Base-by-base conservation (phyloP, 2,329 filamentous ascomycete genomes). In the Thielaviopsis euricoi region DNA sequence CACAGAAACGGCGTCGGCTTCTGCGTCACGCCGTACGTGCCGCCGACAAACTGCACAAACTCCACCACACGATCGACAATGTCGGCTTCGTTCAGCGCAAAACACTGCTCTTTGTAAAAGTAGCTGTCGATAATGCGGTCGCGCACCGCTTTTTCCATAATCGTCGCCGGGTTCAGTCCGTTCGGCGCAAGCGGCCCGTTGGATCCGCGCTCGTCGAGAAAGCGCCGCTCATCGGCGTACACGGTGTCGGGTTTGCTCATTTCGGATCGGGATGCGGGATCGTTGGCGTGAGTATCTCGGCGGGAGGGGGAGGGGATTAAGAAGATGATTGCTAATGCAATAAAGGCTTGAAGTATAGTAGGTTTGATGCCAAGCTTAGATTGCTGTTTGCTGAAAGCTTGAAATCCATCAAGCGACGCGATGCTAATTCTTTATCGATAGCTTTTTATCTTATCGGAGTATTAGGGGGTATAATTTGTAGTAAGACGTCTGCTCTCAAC, bases 71-170 rank as follows among this genome's bases (percentile, higher is more conserved):
- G 87, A 72, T 96, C 88, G 65, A 95, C 85, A 6, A 98, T 75
- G 70, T 83, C 80, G 56, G 81, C 81, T 68, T 85, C 82, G 73
- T 97, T 98, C 63, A 98, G 78, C 49, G 87, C 93, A 71, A 97
- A 98, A 70, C 93, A 96, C 73, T 96, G 90, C 72, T 97, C 93
- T 71, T 96, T 96, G 86, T 89, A 98, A 75, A 95, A 98, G 73
- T 95, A 94, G 56, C 83, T 88, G 67, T 95, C 89, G 64, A 90
- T 83, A 70, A 98, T 96, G 67, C 93, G 89, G 72, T 98, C 93
- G 67, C 87, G 87, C 63, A 96, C 89, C 48, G 89, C 86, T 70
- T 95, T 95, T 71, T 97, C 91, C 78, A 97, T 87, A 61, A 97
- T 87, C 4, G 87, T 90, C n/a, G 89, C 87, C 0, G 91, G 91